Evolutionary conservation across 2,329 filamentous ascomycete genomes (phyloP), one percentile per base, ranked within the genome.

Genomic region (Penicillium sp.): DNA sequence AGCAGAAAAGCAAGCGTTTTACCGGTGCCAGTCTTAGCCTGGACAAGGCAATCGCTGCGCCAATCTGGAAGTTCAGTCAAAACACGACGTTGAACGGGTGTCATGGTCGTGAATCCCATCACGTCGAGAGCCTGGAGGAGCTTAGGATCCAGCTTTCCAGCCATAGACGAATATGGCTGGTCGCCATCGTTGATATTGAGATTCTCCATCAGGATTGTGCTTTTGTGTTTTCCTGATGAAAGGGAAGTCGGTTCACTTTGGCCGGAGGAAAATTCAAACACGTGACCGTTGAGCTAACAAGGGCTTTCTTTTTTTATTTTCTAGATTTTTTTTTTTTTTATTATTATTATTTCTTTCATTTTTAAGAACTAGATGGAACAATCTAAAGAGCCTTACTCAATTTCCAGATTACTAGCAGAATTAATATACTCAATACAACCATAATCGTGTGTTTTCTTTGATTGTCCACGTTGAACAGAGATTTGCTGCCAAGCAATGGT

Each of bases 51-150:
- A 62, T 83, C 81, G 43, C 76, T 76, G 34, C 73, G 74, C 66
- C 77, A 76, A 34, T 67, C 72, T 7, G 80, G 80, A 23, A 84
- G 71, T 55, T 81, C 76, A 2, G 71, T 78, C 52, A 84, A 68
- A 5, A 83, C 80, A 64, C 79, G 79, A 47, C 81, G 75, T 61
- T 84, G 81, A 11, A 84, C 81, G 2, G 81, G 79, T 6, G 79
- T 79, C 80, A 83, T 82, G 60, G 52, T 59, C n/a, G 65, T 58
- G 49, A 75, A 73, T 0, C 63, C 66, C 66, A 70, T 67, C 51
- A 68, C 67, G 9, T 66, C 58, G 21, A 75, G 55, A 43, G 65
- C 71, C 56, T 71, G 52, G 5, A 74, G 60, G 6, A 75, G 66
- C 47, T 60, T 57, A 7, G 70, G 33, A 49, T 75, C 66, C 29